Evolutionary conservation across 495 filamentous ascomycete species (phyloP).

Genomic region (Clavariopsis aquatica): DNA sequence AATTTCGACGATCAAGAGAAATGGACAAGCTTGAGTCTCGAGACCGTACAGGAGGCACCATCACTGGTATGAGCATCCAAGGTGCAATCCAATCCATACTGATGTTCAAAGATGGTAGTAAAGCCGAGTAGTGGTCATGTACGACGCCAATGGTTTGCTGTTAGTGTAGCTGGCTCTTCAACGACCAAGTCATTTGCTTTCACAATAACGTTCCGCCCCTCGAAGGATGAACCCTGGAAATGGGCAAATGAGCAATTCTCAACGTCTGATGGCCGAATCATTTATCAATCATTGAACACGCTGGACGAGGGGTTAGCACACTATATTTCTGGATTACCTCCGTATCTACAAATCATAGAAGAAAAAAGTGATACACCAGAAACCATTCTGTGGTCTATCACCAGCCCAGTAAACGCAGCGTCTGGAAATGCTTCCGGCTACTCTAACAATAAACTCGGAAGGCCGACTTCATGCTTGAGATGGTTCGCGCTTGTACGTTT

Average conservation of each 20-base stretch:
- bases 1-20: constrained; percentile 51
- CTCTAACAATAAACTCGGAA: constrained; percentile 61
- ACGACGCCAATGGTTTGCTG: constrained; percentile 45
- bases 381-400: constrained; percentile 70
- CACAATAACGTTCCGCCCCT: constrained; percentile 71
- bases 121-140: constrained; percentile 27
- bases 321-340: constrained; percentile 62
- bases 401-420: constrained; percentile 56
- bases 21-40: constrained; percentile 54
- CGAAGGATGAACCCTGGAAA: constrained; percentile 60
- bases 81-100: not conserved
- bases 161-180: constrained; percentile 37
- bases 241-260: constrained; percentile 71
- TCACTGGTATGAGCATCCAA: constrained; percentile 35
- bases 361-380: constrained; percentile 66
- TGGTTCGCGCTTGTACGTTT: constrained; percentile 82
- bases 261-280: constrained; percentile 62
- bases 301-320: constrained; percentile 52
- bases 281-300: constrained; percentile 48
- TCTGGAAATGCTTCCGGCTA: constrained; percentile 58
- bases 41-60: constrained; percentile 48
- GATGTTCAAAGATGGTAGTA: constrained; percentile 19
- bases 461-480: constrained; percentile 56
- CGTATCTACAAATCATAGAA: constrained; percentile 57
- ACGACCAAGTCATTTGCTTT: constrained; percentile 56